A percentile compares a stretch with the other conserved stretches of the same genome.
phyloP scores from a whole-genome alignment of 768 basidiomycete genomes.

The Xerocomellus dryophilus region DNA sequence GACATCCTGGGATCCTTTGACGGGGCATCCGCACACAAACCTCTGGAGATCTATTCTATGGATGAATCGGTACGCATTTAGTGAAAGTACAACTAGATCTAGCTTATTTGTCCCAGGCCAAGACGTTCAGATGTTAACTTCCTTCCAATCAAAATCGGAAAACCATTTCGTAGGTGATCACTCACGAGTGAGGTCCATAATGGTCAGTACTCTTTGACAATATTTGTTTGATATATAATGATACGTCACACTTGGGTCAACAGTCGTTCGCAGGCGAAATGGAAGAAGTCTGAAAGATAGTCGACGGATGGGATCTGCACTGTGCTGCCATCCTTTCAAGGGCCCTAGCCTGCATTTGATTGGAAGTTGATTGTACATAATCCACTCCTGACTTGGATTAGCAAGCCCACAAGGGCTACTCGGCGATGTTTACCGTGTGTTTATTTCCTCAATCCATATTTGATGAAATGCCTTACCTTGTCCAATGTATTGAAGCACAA shows the following conservation, averaged over 20 bases:
- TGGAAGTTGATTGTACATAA: neutral
- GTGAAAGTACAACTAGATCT: no score
- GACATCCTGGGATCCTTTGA: no score
- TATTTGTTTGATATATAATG: neutral
- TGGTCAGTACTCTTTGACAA: neutral
- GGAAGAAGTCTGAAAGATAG: neutral
- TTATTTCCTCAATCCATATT: neutral
- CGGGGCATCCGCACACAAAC: no score
- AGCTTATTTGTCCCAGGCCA: no score
- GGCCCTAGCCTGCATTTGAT: no score
- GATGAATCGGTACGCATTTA: no score
- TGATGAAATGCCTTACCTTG: neutral
- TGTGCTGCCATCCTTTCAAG: neutral
- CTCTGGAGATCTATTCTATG: no score
- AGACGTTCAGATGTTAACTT: no score
- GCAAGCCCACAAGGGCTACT: neutral
- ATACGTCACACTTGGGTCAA: neutral
- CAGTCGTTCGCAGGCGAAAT: no score
- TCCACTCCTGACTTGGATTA: neutral
- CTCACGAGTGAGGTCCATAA: neutral
- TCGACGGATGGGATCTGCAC: neutral
- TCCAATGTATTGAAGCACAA: neutral
- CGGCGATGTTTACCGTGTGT: neutral
- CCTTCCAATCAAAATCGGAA: no score
- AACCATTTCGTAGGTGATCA: no score